Conservation (phyloP, 345 rosid species). For the Salix arbutifolia region DNA sequence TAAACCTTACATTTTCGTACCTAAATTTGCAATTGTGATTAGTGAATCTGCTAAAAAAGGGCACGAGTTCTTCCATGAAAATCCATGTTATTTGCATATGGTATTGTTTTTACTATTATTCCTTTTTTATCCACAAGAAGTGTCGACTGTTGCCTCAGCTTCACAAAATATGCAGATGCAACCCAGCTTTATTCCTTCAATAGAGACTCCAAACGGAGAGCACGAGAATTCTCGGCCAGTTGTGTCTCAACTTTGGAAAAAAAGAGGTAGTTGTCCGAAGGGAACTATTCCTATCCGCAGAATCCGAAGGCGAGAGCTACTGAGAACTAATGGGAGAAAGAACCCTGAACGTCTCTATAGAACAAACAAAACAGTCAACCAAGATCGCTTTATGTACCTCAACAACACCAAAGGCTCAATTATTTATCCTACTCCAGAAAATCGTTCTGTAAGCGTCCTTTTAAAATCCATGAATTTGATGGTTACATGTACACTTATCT, state of each 20-base stretch:
- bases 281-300: conserved; percentile 53
- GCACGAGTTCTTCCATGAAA: no score
- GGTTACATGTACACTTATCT: no score
- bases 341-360: conserved; percentile 2
- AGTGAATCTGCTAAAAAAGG: no score
- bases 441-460: conserved; percentile 35
- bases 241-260: conserved; percentile 39
- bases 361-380: neutral
- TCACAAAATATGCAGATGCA: conserved; percentile 34
- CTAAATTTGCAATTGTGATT: no score
- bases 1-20: no score
- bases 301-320: conserved; percentile 32
- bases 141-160: neutral
- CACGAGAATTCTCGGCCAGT: conserved; percentile 15
- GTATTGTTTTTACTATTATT: neutral
- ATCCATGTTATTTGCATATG: no score
- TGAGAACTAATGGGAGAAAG: conserved; percentile 23
- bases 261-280: conserved; percentile 38
- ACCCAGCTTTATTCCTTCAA: conserved; percentile 24
- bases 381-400: neutral
- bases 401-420: neutral
- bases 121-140: neutral
- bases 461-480: neutral
- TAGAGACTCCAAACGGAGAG: neutral
- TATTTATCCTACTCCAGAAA: neutral